Conservation (phyloP, 352 stramenopile genomes). For the Hyaloperonospora arabidopsidis region DNA sequence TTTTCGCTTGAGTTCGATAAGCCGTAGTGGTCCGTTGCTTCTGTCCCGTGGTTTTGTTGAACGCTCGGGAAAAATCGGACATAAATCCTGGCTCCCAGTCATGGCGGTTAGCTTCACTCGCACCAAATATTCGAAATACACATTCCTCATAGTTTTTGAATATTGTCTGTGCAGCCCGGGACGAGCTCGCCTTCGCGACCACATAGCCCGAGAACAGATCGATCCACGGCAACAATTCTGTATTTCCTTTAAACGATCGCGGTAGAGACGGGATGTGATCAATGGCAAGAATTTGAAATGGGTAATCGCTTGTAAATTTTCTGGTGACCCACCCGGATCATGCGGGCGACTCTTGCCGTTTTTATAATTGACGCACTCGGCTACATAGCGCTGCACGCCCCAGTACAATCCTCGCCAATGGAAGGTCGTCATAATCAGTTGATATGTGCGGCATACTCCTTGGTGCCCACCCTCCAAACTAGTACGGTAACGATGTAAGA, state of each 20-base stretch:
- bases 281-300: neutral
- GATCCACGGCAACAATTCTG: neutral
- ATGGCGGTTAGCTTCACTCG: no score
- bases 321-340: neutral
- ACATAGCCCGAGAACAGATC: no score
- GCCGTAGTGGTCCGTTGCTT: neutral
- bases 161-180: no score
- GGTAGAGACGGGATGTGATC: neutral
- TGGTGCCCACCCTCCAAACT: no score
- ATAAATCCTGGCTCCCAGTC: no score
- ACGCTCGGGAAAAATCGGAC: no score
- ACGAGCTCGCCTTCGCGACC: no score
- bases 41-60: neutral
- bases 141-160: no score
- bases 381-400: neutral
- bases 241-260: neutral
- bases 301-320: neutral
- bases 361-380: neutral
- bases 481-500: neutral
- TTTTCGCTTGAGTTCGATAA: constrained; percentile 3
- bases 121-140: no score
- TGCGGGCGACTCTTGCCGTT: neutral
- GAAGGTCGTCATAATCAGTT: neutral
- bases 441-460: no score
- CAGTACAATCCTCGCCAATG: neutral